Percentiles rank a stretch among this genome's conserved stretches.
Conservation (phyloP, 208 protist species). For the Trypanosoma platydactyli region DNA sequence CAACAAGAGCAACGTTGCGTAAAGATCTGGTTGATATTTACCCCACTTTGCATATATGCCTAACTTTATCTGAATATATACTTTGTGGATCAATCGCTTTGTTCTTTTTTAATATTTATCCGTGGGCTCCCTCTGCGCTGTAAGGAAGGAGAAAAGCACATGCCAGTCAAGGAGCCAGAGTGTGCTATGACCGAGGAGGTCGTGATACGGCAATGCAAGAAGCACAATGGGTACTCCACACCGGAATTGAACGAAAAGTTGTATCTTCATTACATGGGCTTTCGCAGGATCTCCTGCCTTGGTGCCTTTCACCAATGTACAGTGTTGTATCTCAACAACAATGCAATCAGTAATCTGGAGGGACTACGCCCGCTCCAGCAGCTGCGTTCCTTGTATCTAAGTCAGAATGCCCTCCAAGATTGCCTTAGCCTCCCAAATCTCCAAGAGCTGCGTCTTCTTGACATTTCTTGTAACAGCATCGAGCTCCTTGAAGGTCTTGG, state of each 20-base stretch:
- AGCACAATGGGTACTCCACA: slow-evolving; percentile 73
- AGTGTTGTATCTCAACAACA: slow-evolving; percentile 92
- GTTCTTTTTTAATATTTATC: neutral
- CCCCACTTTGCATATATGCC: too few species aligned
- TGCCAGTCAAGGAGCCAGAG: neutral
- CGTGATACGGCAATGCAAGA: slow-evolving; percentile 64
- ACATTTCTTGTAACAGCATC: slow-evolving; percentile 87
- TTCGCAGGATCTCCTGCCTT: slow-evolving; percentile 67
- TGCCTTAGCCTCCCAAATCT: slow-evolving; percentile 68
- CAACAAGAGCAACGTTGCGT: neutral
- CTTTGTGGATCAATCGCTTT: neutral
- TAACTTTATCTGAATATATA: neutral
- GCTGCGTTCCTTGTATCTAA: slow-evolving; percentile 82
- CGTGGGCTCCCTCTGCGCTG: neutral
- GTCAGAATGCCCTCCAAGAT: slow-evolving; percentile 77
- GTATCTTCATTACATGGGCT: slow-evolving; percentile 91
- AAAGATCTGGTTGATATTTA: neutral
- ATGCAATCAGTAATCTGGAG: slow-evolving; percentile 80
- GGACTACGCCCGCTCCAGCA: slow-evolving; percentile 57
- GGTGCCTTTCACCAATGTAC: slow-evolving; percentile 74
- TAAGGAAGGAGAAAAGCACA: neutral
- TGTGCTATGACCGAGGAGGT: slow-evolving; percentile 52
- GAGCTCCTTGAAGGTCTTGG: slow-evolving; percentile 36
- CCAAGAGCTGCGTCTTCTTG: slow-evolving; percentile 67
- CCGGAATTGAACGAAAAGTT: slow-evolving; percentile 93